Base-by-base conservation (phyloP, 148 eudicot species). In the Arctostaphylos glauca region DNA sequence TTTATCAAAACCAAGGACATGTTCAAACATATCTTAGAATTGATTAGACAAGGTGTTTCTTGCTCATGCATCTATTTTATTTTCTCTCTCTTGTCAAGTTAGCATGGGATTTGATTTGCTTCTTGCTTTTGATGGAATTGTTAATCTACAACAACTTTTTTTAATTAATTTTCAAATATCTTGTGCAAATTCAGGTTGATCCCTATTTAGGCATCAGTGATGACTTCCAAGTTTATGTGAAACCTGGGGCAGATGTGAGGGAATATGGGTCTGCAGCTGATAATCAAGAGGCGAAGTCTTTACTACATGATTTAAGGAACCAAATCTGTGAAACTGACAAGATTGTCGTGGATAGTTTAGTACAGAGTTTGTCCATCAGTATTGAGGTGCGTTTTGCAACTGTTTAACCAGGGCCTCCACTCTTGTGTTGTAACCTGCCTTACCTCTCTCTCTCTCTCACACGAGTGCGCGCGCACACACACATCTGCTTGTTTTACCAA, bases 161-260 rank as follows among this genome's bases (percentile, higher is more conserved):
- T 5, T 48, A 23, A 23, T 12, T 23, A 23, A 50, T 54, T 23
- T 50, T 50, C 31, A 23, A 31, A 21, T 50, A 21, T 74, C 77
- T 74, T 49, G 55, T 50, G 5, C 44, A 74, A 48, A 23, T 80
- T 53, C 90, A 96, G 99, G 91, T 87, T 74, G 99, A 96, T 88
- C 92, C 95, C 3, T 90, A 87, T 83, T 74, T 94, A 74, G 93
- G 91, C 70, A 93, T 94, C 81, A 90, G 88, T 75, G 95, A 92
- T 82, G 95, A 93, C 87, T 89, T 90, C 88, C 97, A 92, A 87
- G 90, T 94, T 14, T 91, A 83, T 76, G 84, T 88, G 80, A 96
- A 91, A 89, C 89, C 94, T 79, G 89, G 84, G 60, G 86, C 84
- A 50, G 92, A 92, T 82, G 54, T 88, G 54, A 85, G 83, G 49